Conservation (phyloP, 306 rosid genomes). For the Ceratonia siliqua region DNA sequence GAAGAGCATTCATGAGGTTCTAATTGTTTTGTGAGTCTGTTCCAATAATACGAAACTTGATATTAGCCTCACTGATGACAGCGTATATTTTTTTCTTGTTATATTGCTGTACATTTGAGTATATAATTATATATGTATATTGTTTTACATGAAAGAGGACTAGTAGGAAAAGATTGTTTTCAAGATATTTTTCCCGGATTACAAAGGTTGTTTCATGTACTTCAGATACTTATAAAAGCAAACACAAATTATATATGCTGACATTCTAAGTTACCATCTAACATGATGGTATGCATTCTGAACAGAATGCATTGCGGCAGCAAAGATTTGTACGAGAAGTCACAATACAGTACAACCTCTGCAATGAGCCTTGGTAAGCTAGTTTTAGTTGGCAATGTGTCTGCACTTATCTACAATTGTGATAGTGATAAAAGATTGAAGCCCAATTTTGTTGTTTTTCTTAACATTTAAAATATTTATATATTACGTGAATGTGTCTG, state of each 20-base stretch:
- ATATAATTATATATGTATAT: too few species aligned
- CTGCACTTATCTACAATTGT: background rate
- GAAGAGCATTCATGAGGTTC: background rate
- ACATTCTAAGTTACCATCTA: background rate
- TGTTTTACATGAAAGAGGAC: background rate
- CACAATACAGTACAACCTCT: slow-evolving; percentile 97
- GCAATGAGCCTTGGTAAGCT: slow-evolving; percentile 96
- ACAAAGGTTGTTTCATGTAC: background rate
- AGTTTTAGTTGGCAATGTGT: slow-evolving; percentile 11
- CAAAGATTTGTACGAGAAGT: slow-evolving; percentile 95
- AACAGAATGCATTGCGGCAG: slow-evolving; percentile 92
- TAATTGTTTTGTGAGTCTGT: background rate
- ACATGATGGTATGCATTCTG: slow-evolving; percentile 37
- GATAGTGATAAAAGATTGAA: slow-evolving; percentile 1
- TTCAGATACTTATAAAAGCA: background rate
- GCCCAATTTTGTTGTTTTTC: background rate
- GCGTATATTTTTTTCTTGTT: background rate
- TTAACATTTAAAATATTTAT: slow-evolving; percentile 23
- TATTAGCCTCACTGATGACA: background rate
- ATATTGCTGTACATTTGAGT: background rate
- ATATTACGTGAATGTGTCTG: too few species aligned
- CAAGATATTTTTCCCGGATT: background rate
- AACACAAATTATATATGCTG: background rate
- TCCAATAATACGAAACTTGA: background rate
- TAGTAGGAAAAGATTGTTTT: background rate